phyloP scores from a whole-genome alignment of 768 basidiomycete genomes.

The Sporobolomyces pararoseus region DNA sequence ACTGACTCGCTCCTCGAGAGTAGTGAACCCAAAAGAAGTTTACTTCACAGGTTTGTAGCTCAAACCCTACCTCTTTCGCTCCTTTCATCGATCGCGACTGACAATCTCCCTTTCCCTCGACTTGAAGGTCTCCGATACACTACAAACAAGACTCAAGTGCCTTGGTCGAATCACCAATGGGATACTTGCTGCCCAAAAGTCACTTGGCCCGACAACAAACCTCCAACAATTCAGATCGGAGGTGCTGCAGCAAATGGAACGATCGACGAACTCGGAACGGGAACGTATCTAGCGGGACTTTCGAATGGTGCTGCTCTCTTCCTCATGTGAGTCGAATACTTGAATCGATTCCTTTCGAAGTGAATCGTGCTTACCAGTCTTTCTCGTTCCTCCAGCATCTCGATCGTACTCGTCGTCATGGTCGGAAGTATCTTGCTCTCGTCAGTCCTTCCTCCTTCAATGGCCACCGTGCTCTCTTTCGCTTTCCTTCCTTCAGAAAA shows the following conservation, averaged over 20 bases:
- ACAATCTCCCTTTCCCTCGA: too few relatives aligned
- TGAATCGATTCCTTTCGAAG: not conserved
- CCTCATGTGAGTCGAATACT: constrained; percentile 42
- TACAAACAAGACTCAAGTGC: constrained; percentile 6
- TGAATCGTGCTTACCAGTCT: not conserved
- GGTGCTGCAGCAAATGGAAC: not conserved
- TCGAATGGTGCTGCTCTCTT: not conserved
- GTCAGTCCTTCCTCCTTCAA: too few relatives aligned
- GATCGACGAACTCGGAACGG: not conserved
- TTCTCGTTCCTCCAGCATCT: constrained; percentile 50
- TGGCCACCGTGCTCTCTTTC: too few relatives aligned
- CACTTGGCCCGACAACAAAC: constrained; percentile 4
- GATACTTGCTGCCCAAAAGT: not conserved
- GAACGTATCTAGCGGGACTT: not conserved
- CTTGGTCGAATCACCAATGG: constrained; percentile 10
- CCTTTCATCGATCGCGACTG: too few relatives aligned
- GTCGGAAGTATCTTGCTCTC: constrained; percentile 3
- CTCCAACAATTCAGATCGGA: not conserved
- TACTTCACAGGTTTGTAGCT: constrained; percentile 23
- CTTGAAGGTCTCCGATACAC: constrained; percentile 19
- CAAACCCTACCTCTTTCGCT: too few relatives aligned
- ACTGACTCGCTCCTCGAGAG: too few relatives aligned
- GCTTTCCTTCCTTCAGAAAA: too few relatives aligned
- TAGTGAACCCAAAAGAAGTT: constrained; percentile 10
- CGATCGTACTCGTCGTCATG: constrained; percentile 31